These are phyloP conservation scores for Yamadazyma sp. DNA, from an alignment of 805 yeast genomes.

Conservation along the genomic window DNA sequence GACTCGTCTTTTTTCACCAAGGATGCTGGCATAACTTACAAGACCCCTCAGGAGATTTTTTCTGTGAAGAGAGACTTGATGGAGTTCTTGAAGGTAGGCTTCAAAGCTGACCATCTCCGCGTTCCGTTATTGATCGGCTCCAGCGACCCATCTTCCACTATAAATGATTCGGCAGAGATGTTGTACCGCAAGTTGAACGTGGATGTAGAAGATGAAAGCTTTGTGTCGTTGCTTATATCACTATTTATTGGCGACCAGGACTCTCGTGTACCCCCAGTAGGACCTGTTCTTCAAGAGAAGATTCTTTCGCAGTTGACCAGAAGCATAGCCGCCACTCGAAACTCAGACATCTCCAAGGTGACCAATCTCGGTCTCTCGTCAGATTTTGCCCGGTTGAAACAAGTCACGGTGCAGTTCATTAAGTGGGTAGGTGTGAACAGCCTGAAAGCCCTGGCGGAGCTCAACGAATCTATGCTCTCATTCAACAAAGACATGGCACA, in stretches of 20 bases:
- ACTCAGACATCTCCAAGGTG: constrained; percentile 44
- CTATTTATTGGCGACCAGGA: constrained; percentile 53
- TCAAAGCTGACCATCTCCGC: constrained; percentile 35
- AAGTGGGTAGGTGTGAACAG: constrained; percentile 50
- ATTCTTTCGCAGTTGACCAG: constrained; percentile 50
- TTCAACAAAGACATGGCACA: constrained; percentile 48
- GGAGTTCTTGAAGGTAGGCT: constrained; percentile 44
- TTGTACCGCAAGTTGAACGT: constrained; percentile 48
- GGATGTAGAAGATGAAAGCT: constrained; percentile 49
- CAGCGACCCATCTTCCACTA: constrained; percentile 54
- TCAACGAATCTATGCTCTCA: constrained; percentile 19
- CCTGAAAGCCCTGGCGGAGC: constrained; percentile 14
- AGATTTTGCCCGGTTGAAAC: constrained; percentile 50
- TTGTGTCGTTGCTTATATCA: constrained; percentile 45
- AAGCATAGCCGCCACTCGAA: constrained; percentile 52
- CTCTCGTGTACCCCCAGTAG: constrained; percentile 49
- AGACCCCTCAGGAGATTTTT: constrained; percentile 44
- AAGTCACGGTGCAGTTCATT: constrained; percentile 60
- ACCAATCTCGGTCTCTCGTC: constrained; percentile 62
- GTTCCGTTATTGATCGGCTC: constrained; percentile 63
- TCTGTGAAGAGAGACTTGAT: constrained; percentile 26
- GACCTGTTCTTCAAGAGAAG: constrained; percentile 52
- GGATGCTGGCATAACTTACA: constrained; percentile 65
- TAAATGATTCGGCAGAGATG: constrained; percentile 56
- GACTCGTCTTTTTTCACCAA: constrained; percentile 65